Conservation (phyloP, 306 rosid species). For the Inga oerstediana region DNA sequence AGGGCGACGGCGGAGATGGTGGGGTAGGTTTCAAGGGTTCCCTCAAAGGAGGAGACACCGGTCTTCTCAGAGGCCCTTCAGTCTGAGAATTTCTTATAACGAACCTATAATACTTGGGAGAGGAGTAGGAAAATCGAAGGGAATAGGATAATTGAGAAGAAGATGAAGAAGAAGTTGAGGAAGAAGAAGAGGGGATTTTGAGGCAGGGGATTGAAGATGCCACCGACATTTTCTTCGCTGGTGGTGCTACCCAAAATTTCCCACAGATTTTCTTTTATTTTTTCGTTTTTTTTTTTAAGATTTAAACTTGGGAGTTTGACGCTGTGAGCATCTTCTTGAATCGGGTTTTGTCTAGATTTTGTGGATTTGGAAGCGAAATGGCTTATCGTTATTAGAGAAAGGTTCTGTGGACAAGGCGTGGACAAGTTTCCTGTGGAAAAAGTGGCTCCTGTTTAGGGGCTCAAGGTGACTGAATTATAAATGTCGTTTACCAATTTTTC, state of each 20-base stretch:
- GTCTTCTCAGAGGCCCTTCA: conserved; percentile 91
- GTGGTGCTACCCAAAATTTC: not conserved
- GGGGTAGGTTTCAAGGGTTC: conserved; percentile 60
- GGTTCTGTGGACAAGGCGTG: conserved; percentile 62
- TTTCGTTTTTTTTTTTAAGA: not conserved
- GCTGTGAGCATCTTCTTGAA: conserved; percentile 36
- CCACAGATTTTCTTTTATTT: not conserved
- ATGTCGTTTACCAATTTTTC: not conserved
- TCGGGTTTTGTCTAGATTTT: conserved; percentile 32
- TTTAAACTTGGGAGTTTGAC: not conserved
- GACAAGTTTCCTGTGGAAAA: conserved; percentile 56
- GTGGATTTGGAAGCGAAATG: conserved; percentile 32
- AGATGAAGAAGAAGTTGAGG: conserved; percentile 51
- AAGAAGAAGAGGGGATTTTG: conserved; percentile 60
- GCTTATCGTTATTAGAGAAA: conserved; percentile 45
- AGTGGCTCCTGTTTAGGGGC: conserved; percentile 16
- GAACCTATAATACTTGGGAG: conserved; percentile 41
- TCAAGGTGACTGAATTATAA: conserved; percentile 15
- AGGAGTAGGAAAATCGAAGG: conserved; percentile 41
- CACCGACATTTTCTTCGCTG: conserved; percentile 60
- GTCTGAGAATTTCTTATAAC: conserved; percentile 72
- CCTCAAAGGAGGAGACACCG: conserved; percentile 64
- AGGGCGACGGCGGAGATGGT: conserved; percentile 47
- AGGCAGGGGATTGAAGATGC: conserved; percentile 65
- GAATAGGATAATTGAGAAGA: conserved; percentile 42